Evolutionary conservation across 2,329 filamentous ascomycete species (phyloP), one percentile per base, ranked within the genome.

Genomic region (Chaetoscypha palmicola): DNA sequence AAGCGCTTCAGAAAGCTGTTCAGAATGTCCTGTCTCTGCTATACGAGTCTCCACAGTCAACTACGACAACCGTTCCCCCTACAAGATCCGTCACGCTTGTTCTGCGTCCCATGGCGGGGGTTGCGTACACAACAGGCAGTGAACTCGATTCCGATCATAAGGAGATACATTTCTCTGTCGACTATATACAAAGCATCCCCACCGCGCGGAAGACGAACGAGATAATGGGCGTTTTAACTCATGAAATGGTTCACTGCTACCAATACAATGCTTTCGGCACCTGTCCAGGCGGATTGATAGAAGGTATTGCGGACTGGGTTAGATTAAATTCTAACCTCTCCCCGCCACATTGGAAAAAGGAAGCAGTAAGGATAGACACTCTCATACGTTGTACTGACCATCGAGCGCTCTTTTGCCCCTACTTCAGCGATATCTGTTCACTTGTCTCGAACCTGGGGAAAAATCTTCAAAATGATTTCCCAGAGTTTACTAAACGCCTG

Each of bases 181-280:
- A 73, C 36, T 95, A 96, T 68, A 79, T 95, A 54, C 58, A 67
- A 33, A 55, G 60, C 35, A 68, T 78, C 50, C 44, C 58, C 24
- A 56, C 72, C 0, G 38, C 62, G 0, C 54, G 65, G 9, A 71
- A 73, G 38, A 65, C 67, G 10, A 57, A 72, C 30, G 88, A 97
- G 67, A 79, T 96, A 47, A 68, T 77, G 14, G 92, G 92, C 31
- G 89, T 97, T 1, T 64, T 97, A 16, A 83, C 85, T 1, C 91
- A 97, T 62, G 91, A 97, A 66, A 81, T 96, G 49, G 91, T 97
- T 11, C 92, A 97, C 68, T 96, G 89, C 66, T 94, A 85, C 67
- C 91, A 97, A 64, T 84, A 86, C 65, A 82, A 87, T 55, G 83
- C 72, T 2, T 68, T 56, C 16, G 72, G 71, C 1, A 68, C 68